These are phyloP conservation scores for Komagataella kurtzmanii DNA, from an alignment of 805 yeast genomes.

Conservation along the genomic window DNA sequence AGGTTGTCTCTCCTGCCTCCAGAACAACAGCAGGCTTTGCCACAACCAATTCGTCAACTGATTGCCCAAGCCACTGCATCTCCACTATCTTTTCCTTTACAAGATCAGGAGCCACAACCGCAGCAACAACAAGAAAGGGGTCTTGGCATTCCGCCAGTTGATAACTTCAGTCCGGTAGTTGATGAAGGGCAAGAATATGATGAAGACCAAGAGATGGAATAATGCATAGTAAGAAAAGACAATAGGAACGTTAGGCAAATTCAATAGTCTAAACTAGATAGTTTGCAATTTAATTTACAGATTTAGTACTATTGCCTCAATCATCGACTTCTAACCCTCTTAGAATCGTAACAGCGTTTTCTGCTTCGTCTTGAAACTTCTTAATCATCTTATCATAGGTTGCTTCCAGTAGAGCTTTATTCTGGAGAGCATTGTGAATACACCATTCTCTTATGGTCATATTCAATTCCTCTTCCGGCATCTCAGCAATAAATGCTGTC, in stretches of 20 bases:
- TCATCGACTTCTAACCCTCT: neutral
- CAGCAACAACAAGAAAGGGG: neutral
- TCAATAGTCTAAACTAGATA: neutral
- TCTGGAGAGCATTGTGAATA: constrained; percentile 36
- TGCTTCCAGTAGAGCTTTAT: constrained; percentile 31
- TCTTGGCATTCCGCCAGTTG: neutral
- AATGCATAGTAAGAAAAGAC: neutral
- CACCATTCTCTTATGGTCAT: constrained; percentile 70
- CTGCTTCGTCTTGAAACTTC: constrained; percentile 33
- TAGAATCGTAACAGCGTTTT: constrained; percentile 26
- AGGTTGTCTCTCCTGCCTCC: neutral
- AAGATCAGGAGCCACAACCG: neutral
- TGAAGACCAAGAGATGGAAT: neutral
- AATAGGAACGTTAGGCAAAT: neutral
- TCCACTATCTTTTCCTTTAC: neutral
- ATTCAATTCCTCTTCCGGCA: constrained; percentile 57
- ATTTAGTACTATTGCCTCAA: neutral
- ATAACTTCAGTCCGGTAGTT: neutral
- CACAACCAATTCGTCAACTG: neutral
- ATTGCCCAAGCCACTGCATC: neutral
- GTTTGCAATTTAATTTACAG: neutral
- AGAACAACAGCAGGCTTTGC: neutral
- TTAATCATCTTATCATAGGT: constrained; percentile 33
- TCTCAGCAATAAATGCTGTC: constrained; percentile 47
- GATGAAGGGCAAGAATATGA: neutral